Evolutionary conservation across 257 asterid genomes (phyloP).

Genomic region (Leptodermis oblonga): DNA sequence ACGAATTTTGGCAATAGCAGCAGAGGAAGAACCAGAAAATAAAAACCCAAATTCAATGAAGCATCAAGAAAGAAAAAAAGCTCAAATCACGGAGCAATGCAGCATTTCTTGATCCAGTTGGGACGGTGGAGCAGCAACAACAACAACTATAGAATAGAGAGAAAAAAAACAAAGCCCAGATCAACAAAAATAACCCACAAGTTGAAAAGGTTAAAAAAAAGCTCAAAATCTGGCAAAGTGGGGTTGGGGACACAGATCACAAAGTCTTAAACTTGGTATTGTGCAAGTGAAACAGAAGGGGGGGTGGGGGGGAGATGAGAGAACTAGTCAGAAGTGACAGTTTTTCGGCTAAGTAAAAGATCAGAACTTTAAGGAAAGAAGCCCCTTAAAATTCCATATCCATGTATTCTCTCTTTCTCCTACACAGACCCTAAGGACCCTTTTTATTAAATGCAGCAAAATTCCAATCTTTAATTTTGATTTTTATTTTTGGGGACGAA

Average conservation of each 20-base stretch:
- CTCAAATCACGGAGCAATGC: conserved; percentile 23
- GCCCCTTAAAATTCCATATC: conserved; percentile 44
- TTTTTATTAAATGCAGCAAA: conserved; percentile 32
- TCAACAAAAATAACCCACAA: conserved; percentile 24
- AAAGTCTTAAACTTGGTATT: conserved; percentile 33
- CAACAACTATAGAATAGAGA: conserved; percentile 19
- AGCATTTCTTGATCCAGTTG: conserved; percentile 23
- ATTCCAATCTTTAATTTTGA: background rate
- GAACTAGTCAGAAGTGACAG: conserved; percentile 46
- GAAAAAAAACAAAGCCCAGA: conserved; percentile 27
- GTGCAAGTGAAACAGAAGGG: conserved; percentile 20
- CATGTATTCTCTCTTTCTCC: conserved; percentile 22
- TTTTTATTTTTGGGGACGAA: background rate
- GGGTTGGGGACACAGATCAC: conserved; percentile 54
- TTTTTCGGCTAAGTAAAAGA: conserved; percentile 40
- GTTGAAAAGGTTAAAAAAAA: conserved; percentile 17
- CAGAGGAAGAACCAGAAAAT: no score
- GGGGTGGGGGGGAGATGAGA: conserved; percentile 10
- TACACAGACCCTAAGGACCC: conserved; percentile 19
- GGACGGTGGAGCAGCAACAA: background rate
- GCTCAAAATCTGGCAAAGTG: conserved; percentile 37
- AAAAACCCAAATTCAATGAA: conserved; percentile 3
- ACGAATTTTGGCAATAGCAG: no score
- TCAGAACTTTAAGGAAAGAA: conserved; percentile 21
- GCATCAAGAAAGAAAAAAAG: conserved; percentile 17